Evolutionary conservation across 2,329 filamentous ascomycete species (phyloP).

Genomic region (Juglanconis oblonga): DNA sequence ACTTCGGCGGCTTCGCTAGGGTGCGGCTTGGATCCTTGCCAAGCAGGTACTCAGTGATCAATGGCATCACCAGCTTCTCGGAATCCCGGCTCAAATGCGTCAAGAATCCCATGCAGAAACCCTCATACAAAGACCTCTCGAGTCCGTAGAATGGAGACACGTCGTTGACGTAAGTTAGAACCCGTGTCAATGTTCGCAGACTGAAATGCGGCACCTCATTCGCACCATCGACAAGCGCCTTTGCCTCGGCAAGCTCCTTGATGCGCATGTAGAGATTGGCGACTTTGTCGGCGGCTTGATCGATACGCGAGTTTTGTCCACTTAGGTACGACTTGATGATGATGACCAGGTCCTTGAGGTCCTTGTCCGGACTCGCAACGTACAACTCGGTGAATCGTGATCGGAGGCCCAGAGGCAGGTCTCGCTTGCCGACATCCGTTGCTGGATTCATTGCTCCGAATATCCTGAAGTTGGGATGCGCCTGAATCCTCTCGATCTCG

Average conservation of each 20-base stretch:
- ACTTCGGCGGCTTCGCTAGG: slow-evolving; percentile 72
- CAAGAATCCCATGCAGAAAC: slow-evolving; percentile 96
- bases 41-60: slow-evolving; percentile 79
- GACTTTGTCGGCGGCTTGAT: slow-evolving; percentile 74
- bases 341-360: slow-evolving; percentile 79
- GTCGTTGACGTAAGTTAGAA: slow-evolving; percentile 81
- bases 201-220: slow-evolving; percentile 97
- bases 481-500: slow-evolving; percentile 83
- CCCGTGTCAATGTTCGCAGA: slow-evolving; percentile 86
- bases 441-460: slow-evolving; percentile 99
- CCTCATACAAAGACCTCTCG: slow-evolving; percentile 84
- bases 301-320: slow-evolving; percentile 66
- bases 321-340: slow-evolving; percentile 89
- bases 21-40: slow-evolving; percentile 65
- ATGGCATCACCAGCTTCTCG: slow-evolving; percentile 71
- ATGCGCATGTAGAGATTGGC: slow-evolving; percentile 85
- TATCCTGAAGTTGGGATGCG: slow-evolving; percentile 89
- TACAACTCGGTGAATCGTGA: slow-evolving; percentile 96
- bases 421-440: slow-evolving; percentile 94
- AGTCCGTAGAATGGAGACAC: slow-evolving; percentile 82
- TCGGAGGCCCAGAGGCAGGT: slow-evolving; percentile 82
- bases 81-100: slow-evolving; percentile 83
- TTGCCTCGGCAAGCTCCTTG: slow-evolving; percentile 75
- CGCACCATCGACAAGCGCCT: slow-evolving; percentile 87
- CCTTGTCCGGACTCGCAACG: slow-evolving; percentile 83